These are phyloP conservation scores for Penicillium oxalicum DNA, from an alignment of 2,329 filamentous ascomycete genomes.

Conservation along the genomic window DNA sequence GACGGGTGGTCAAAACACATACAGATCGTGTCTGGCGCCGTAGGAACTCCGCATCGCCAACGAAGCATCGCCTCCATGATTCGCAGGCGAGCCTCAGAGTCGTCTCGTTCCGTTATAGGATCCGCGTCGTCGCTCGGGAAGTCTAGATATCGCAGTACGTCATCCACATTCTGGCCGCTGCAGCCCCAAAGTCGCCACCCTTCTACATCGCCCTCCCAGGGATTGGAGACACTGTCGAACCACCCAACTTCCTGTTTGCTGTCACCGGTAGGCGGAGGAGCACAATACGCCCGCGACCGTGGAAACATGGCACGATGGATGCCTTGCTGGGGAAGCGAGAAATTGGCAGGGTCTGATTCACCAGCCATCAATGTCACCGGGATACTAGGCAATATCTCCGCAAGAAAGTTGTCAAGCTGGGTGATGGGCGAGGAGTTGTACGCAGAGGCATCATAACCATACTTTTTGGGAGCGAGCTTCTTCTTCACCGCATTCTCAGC, in stretches of 20 bases:
- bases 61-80: conserved; percentile 94
- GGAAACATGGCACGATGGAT: conserved; percentile 92
- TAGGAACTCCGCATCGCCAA: conserved; percentile 87
- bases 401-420: conserved; percentile 76
- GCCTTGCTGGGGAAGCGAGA: conserved; percentile 83
- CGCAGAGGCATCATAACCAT: conserved; percentile 82
- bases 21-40: conserved; percentile 93
- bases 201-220: conserved; percentile 83
- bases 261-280: conserved; percentile 30
- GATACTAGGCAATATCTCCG: conserved; percentile 73
- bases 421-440: conserved; percentile 85
- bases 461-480: conserved; percentile 64
- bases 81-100: conserved; percentile 65
- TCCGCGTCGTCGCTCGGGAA: conserved; percentile 28
- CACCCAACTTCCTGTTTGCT: conserved; percentile 54
- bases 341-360: conserved; percentile 76
- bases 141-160: conserved; percentile 85
- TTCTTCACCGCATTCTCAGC: conserved; percentile 25
- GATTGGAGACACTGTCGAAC: conserved; percentile 88
- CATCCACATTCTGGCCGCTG: conserved; percentile 87
- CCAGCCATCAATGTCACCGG: conserved; percentile 87
- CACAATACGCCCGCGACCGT: conserved; percentile 60
- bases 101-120: conserved; percentile 22
- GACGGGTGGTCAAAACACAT: conserved; percentile 37
- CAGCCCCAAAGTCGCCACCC: conserved; percentile 84